Evolutionary conservation across 2,329 filamentous ascomycete genomes (phyloP), one percentile per base, ranked within the genome.

Genomic region (Aspergillus luchuensis): DNA sequence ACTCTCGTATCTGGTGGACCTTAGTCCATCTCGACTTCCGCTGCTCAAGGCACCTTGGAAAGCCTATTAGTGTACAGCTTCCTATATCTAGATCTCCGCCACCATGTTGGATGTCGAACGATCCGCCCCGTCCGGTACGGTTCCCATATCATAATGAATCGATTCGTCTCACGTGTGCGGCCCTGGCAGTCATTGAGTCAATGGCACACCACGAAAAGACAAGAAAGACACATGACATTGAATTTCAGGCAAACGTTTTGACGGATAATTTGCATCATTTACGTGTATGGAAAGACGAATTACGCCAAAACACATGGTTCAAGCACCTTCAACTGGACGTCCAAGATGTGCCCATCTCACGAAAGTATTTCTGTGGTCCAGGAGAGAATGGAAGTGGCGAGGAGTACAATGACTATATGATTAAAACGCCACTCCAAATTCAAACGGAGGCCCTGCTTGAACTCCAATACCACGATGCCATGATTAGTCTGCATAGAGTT

Each of bases 1-100:
- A 60, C 23, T 55, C 56, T 3, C 58, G 58, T 1, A 56, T 66
- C 8, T 68, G 66, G 65, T 64, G 65, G 66, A 66, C 60, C 2
- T 19, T 66, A 30, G 57, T 63, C n/a, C 64, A 62, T 53, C 57
- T 67, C 15, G 66, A 66, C 38, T 65, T 65, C 49, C 66, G 66
- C 7, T 64, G 66, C 38, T 63, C 66, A 8, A 54, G 64, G 39
- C 58, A 67, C 21, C 47, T 65, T 1, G 66, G 64, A 2, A 67
- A 67, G 52, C 62, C 66, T 10, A 56, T 65, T 4, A 65, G 41
- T 4, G 55, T 28, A n/a, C 47, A 51, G 15, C 38, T 58, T 2
- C 41, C 55, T 21, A 52, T 57, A 5, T 39, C 21, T 36, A 15
- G 39, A 11, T 25, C 33, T 5, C 5, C 49, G 23, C 8, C 25